Percentiles rank a stretch among this genome's conserved stretches.
These are phyloP conservation scores for Didymella sp. DNA, from an alignment of 2,329 filamentous ascomycete species.

Conservation along the genomic window DNA sequence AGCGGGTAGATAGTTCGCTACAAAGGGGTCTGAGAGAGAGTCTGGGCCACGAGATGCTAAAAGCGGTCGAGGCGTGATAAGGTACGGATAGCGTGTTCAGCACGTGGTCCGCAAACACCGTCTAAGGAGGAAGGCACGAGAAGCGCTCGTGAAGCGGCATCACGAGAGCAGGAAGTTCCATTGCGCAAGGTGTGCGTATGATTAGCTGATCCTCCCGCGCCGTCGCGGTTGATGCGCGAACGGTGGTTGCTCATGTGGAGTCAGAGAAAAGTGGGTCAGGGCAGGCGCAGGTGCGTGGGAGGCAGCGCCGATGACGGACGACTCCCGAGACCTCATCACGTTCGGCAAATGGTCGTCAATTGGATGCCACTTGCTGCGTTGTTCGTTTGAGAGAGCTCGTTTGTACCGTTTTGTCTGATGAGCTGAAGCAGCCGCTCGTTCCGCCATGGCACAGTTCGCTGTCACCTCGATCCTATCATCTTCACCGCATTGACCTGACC, in stretches of 20 bases:
- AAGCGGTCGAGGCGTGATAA: conserved; percentile 15
- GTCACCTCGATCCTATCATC: conserved; percentile 3
- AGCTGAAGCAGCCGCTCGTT: background rate
- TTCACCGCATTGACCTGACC: conserved; percentile 15
- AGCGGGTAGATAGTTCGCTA: conserved; percentile 7
- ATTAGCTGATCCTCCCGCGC: conserved; percentile 16
- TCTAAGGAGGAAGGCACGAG: background rate
- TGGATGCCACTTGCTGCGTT: background rate
- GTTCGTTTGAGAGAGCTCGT: background rate
- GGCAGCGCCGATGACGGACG: conserved; percentile 9
- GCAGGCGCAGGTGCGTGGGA: background rate
- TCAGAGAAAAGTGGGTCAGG: conserved; percentile 8
- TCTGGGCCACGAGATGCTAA: conserved; percentile 8
- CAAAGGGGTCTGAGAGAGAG: conserved; percentile 13
- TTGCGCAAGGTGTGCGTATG: conserved; percentile 3
- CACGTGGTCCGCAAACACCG: conserved; percentile 11
- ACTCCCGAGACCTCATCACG: conserved; percentile 1
- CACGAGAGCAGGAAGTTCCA: background rate
- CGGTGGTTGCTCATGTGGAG: conserved; percentile 8
- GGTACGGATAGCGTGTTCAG: conserved; percentile 12
- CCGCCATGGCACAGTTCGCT: background rate
- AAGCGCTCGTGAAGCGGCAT: background rate
- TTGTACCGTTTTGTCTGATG: background rate
- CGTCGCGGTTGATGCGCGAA: conserved; percentile 8
- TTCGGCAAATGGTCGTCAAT: background rate